Conservation (phyloP, 805 yeast species). For the Saccharomyces eubayanus region DNA sequence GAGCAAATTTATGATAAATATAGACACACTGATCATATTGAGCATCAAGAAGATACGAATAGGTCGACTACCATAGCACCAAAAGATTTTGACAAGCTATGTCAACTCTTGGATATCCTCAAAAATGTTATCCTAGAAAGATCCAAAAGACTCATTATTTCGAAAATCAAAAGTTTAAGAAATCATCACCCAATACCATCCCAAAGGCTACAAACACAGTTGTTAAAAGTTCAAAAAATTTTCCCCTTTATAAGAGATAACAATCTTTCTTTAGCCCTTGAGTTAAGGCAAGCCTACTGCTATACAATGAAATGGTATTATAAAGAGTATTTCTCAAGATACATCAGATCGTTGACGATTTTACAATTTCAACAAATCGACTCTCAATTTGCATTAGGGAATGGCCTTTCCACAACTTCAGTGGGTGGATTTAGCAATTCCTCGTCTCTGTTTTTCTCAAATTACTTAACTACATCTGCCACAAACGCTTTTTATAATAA, state of each 20-base stretch:
- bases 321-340: slow-evolving; percentile 64
- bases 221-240: slow-evolving; percentile 55
- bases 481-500: slow-evolving; percentile 2
- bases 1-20: slow-evolving; percentile 43
- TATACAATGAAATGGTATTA: slow-evolving; percentile 95
- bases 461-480: slow-evolving; percentile 16
- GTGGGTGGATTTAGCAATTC: slow-evolving; percentile 14
- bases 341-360: slow-evolving; percentile 62
- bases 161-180: slow-evolving; percentile 60
- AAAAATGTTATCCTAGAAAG: slow-evolving; percentile 63
- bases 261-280: slow-evolving; percentile 57
- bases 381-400: slow-evolving; percentile 48
- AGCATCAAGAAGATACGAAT: neutral
- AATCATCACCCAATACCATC: slow-evolving; percentile 53
- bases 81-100: slow-evolving; percentile 20
- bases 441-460: slow-evolving; percentile 21
- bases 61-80: slow-evolving; percentile 10
- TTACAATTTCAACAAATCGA: slow-evolving; percentile 51
- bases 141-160: slow-evolving; percentile 58
- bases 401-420: slow-evolving; percentile 24
- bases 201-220: slow-evolving; percentile 60
- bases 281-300: slow-evolving; percentile 70
- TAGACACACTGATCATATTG: slow-evolving; percentile 9
- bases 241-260: slow-evolving; percentile 48
- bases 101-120: slow-evolving; percentile 38